Evolutionary conservation across 345 rosid genomes (phyloP).

Genomic region (Gossypium stocksii): DNA sequence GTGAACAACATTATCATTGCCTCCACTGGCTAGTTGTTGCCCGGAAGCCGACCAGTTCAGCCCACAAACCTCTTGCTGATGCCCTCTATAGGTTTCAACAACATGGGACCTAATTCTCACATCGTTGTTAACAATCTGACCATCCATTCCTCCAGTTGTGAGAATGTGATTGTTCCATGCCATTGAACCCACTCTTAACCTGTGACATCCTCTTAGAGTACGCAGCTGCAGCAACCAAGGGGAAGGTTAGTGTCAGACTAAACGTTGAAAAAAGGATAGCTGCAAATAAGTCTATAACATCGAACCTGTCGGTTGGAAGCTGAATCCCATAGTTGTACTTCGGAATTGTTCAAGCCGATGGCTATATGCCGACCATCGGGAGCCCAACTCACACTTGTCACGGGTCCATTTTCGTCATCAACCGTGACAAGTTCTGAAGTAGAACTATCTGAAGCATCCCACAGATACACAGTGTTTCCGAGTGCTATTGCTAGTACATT

Average conservation of each 20-base stretch:
- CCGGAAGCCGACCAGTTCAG: constrained; percentile 52
- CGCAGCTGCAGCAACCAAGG: constrained; percentile 15
- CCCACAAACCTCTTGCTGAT: constrained; percentile 49
- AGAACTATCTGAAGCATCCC: constrained; percentile 46
- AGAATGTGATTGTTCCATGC: constrained; percentile 52
- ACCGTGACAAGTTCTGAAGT: constrained; percentile 49
- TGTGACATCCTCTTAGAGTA: constrained; percentile 40
- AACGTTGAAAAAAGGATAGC: neutral
- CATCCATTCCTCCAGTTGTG: constrained; percentile 49
- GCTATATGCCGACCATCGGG: constrained; percentile 45
- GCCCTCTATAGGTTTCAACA: constrained; percentile 43
- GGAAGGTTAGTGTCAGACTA: neutral
- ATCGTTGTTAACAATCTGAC: constrained; percentile 42
- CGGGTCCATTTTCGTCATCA: constrained; percentile 38
- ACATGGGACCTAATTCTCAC: constrained; percentile 39
- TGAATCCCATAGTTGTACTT: constrained; percentile 49
- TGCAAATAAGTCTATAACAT: neutral
- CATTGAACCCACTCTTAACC: constrained; percentile 37
- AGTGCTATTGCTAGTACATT: constrained; percentile 42
- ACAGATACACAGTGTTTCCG: constrained; percentile 34
- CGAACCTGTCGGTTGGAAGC: constrained; percentile 29
- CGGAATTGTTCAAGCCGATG: constrained; percentile 43
- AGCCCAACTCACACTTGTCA: constrained; percentile 55
- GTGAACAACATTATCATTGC: constrained; percentile 40
- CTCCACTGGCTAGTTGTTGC: constrained; percentile 49